Conservation (phyloP, 768 basidiomycete genomes). For the Suillus placidus region DNA sequence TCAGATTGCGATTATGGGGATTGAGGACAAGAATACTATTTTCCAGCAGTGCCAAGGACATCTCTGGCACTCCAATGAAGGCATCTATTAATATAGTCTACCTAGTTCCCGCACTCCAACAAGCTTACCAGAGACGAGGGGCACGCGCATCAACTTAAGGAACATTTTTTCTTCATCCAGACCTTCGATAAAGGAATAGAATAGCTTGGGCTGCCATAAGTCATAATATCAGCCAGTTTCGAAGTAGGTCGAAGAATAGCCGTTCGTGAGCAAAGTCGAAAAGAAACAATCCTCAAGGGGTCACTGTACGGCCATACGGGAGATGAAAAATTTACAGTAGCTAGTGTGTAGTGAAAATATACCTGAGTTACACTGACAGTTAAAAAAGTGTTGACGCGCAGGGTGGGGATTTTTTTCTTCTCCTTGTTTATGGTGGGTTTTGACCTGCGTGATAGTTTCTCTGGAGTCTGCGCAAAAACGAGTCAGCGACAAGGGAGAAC, state of each 20-base stretch:
- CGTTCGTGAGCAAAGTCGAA: neutral
- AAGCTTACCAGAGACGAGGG: neutral
- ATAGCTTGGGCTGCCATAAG: slow-evolving; percentile 16
- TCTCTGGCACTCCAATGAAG: neutral
- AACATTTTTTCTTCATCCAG: neutral
- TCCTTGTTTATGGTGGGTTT: too few relatives aligned
- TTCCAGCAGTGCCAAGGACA: neutral
- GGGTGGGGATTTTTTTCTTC: too few relatives aligned
- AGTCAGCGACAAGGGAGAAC: too few relatives aligned
- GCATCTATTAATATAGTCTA: neutral
- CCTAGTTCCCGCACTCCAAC: neutral
- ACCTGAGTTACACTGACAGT: too few relatives aligned
- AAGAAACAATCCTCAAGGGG: neutral
- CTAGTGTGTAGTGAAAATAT: too few relatives aligned
- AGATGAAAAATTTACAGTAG: too few relatives aligned
- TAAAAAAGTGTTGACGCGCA: too few relatives aligned
- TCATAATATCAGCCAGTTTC: neutral
- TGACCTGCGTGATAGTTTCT: too few relatives aligned
- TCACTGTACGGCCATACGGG: too few relatives aligned
- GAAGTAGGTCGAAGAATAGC: neutral
- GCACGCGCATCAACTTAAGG: neutral
- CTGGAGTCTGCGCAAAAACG: too few relatives aligned
- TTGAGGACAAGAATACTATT: neutral
- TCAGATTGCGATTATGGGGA: neutral
- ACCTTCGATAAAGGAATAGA: slow-evolving; percentile 21